Evolutionary conservation across 2,329 filamentous ascomycete species (phyloP), one percentile per base, ranked within the genome.

Genomic region (Diaporthe vaccinii): DNA sequence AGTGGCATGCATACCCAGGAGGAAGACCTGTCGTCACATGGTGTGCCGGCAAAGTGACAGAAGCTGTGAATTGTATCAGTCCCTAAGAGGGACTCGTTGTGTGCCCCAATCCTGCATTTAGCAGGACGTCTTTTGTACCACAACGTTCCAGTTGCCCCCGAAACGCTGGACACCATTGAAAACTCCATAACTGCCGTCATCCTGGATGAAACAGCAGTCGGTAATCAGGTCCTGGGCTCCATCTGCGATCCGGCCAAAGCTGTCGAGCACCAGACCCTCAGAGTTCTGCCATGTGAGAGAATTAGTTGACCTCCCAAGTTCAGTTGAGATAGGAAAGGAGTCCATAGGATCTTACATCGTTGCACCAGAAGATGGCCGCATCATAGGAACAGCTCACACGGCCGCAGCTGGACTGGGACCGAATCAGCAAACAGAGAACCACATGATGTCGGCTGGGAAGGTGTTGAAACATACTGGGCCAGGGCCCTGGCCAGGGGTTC

Each of bases 301-400:
- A 34, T 69, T 10, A 53, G 49, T 15, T 14, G 6, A 44, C 4
- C 31, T 69, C 6, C 9, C 34, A 69, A 22, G 8, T 9, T 53
- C 49, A 25, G 22, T 22, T 9, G 8, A 14, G 20, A 41, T 22
- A 20, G 17, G 12, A 22, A 4, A 2, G 2, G n/a, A 15, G 4
- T 28, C 8, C 12, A 2, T 10, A 0, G 46, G 31, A 8, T 41
- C 61, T 57, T 59, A 74, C 72, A 20, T 51, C 1, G 14, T 74
- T 74, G 53, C 72, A 74, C 61, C 51, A 74, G 2, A 3, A 74
- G 41, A 74, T 74, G 28, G 72, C 72, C 3, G 72, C 41, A 28
- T 53, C 3, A 1, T 36, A 74, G 8, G 72, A 69, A 41, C 72
- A 74, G 51, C 61, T 69, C 39, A 69, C 62, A 4, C 62, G 62